Percentiles rank a stretch among this genome's conserved stretches.
Evolutionary conservation across 2,329 filamentous ascomycete genomes (phyloP).

Genomic region (Colletotrichum tropicale): DNA sequence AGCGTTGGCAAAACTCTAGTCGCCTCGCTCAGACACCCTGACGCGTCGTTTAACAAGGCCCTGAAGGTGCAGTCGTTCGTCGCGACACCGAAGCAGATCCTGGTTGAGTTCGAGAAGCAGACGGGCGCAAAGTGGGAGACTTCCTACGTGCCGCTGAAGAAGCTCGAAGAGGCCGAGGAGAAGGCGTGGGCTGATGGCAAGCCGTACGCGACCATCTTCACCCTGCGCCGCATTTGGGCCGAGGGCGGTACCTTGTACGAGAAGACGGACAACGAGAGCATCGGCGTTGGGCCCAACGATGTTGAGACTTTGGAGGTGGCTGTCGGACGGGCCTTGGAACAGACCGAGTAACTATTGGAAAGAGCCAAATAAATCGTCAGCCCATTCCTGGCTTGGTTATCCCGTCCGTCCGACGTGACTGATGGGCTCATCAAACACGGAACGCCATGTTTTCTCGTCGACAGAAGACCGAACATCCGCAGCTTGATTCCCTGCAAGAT

Average conservation of each 20-base stretch:
- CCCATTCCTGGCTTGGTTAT: background rate
- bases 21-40: slow-evolving; percentile 62
- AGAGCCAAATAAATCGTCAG: background rate
- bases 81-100: slow-evolving; percentile 63
- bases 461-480: background rate
- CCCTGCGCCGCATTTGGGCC: slow-evolving; percentile 73
- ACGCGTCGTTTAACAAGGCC: slow-evolving; percentile 56
- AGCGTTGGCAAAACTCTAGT: slow-evolving; percentile 72
- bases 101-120: slow-evolving; percentile 72
- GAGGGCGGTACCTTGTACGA: slow-evolving; percentile 75
- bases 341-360: background rate
- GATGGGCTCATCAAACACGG: background rate
- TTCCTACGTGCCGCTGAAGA: slow-evolving; percentile 54
- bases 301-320: slow-evolving; percentile 53
- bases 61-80: slow-evolving; percentile 76
- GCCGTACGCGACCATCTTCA: slow-evolving; percentile 58
- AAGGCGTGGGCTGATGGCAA: slow-evolving; percentile 60
- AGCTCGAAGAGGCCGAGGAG: slow-evolving; percentile 61
- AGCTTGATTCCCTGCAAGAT: background rate
- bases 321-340: slow-evolving; percentile 18
- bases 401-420: background rate
- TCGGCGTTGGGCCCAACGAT: slow-evolving; percentile 54
- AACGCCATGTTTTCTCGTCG: background rate
- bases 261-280: slow-evolving; percentile 66
- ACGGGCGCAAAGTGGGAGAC: slow-evolving; percentile 63